phyloP scores from a whole-genome alignment of 352 stramenopile genomes.

The Phytopythium oedochilum region DNA sequence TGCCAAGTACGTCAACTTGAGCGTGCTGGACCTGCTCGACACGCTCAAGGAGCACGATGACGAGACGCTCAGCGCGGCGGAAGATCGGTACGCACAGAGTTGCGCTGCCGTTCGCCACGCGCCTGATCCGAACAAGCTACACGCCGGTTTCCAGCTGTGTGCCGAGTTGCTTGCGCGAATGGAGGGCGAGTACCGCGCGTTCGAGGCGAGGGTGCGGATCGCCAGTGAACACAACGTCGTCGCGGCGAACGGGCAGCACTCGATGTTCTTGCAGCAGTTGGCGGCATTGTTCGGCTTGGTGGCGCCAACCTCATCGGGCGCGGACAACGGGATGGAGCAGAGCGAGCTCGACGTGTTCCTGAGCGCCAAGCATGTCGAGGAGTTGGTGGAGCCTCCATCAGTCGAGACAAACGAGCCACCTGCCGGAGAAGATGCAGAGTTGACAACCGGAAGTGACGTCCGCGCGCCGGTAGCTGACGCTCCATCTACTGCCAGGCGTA shows the following conservation, averaged over 20 bases:
- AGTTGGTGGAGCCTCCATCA: slow-evolving; percentile 14
- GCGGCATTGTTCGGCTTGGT: slow-evolving; percentile 43
- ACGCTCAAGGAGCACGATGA: slow-evolving; percentile 75
- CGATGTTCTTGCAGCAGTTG: slow-evolving; percentile 37
- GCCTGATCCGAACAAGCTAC: slow-evolving; percentile 50
- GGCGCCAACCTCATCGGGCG: slow-evolving; percentile 1
- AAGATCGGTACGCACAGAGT: slow-evolving; percentile 39
- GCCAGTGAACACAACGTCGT: slow-evolving; percentile 51
- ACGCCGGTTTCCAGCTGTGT: slow-evolving; percentile 47
- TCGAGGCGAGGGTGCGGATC: slow-evolving; percentile 38
- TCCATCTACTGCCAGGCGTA: not conserved
- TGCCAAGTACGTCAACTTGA: slow-evolving; percentile 62
- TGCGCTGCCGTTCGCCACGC: slow-evolving; percentile 69
- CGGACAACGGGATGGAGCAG: slow-evolving; percentile 12
- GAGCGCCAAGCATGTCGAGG: slow-evolving; percentile 43
- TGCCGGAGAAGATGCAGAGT: not conserved
- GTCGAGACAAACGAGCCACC: not conserved
- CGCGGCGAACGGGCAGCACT: slow-evolving; percentile 38
- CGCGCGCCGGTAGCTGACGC: not conserved
- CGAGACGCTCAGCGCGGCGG: slow-evolving; percentile 30
- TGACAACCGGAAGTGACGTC: not conserved
- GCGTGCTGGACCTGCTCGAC: slow-evolving; percentile 67
- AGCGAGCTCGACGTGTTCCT: slow-evolving; percentile 43
- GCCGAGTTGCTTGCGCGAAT: slow-evolving; percentile 57
- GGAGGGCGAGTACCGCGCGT: slow-evolving; percentile 74